phyloP scores from a whole-genome alignment of 108 stramenopile species.

The Skeletonema grethae region DNA sequence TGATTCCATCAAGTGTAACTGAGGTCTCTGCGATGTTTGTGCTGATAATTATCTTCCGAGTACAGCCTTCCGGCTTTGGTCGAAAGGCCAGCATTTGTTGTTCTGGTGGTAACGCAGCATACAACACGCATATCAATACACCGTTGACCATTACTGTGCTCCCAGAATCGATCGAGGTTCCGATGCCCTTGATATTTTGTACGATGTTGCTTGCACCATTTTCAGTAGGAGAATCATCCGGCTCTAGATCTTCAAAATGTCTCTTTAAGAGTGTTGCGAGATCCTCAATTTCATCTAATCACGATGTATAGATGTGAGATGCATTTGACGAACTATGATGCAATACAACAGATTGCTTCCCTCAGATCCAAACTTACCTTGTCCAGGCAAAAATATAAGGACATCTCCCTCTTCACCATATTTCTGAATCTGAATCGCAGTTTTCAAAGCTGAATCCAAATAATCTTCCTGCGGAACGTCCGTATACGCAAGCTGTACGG shows the following conservation, averaged over 20 bases:
- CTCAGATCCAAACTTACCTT: conserved; percentile 91
- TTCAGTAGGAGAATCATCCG: conserved; percentile 15
- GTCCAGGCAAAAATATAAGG: conserved; percentile 96
- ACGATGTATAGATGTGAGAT: background rate
- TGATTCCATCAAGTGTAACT: conserved; percentile 94
- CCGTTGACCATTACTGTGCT: conserved; percentile 63
- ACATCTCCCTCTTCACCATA: conserved; percentile 78
- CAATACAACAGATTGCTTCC: background rate
- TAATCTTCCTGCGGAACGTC: conserved; percentile 65
- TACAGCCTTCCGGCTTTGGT: conserved; percentile 69
- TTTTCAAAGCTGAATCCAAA: conserved; percentile 77
- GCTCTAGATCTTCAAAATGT: conserved; percentile 65
- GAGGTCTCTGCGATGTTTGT: conserved; percentile 98
- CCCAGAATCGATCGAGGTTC: conserved; percentile 62
- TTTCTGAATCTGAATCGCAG: conserved; percentile 89
- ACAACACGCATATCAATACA: conserved; percentile 77
- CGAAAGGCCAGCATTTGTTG: conserved; percentile 76
- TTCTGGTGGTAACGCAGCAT: conserved; percentile 80
- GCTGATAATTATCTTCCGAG: conserved; percentile 89
- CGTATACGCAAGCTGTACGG: conserved; percentile 84
- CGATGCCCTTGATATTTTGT: conserved; percentile 63
- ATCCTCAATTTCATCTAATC: conserved; percentile 84
- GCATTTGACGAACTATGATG: background rate
- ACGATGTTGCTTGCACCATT: conserved; percentile 47
- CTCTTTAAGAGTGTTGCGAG: conserved; percentile 72